Conservation (phyloP, 2,329 filamentous ascomycete genomes). For the Ophiocordyceps sinensis region DNA sequence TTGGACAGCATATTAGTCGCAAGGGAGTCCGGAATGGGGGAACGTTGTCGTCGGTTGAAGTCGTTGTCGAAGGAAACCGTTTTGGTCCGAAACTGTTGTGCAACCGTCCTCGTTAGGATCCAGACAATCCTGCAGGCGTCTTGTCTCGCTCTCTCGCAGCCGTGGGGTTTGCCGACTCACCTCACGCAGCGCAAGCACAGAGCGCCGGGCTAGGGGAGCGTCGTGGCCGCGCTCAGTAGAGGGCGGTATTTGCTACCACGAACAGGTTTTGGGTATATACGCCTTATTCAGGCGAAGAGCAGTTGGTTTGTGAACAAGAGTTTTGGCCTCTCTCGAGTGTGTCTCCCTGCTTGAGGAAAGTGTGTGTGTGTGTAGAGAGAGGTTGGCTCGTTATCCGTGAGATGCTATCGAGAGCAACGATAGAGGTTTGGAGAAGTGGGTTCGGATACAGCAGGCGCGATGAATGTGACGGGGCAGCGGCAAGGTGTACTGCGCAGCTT, state of each 20-base stretch:
- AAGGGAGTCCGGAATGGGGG: slow-evolving; percentile 51
- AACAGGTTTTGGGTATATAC: slow-evolving; percentile 6
- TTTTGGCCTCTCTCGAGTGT: slow-evolving; percentile 6
- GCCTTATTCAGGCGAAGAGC: slow-evolving; percentile 19
- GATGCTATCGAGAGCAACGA: slow-evolving; percentile 4
- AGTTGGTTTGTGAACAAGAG: slow-evolving; percentile 6
- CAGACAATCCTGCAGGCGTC: not conserved
- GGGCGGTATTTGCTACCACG: slow-evolving; percentile 20
- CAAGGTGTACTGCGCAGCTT: slow-evolving; percentile 9
- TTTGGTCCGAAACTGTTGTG: slow-evolving; percentile 25
- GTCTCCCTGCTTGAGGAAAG: slow-evolving; percentile 4
- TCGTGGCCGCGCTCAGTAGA: slow-evolving; percentile 33
- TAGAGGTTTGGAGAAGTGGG: slow-evolving; percentile 7
- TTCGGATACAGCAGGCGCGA: slow-evolving; percentile 9
- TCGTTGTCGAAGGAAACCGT: slow-evolving; percentile 37
- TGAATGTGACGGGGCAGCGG: slow-evolving; percentile 7
- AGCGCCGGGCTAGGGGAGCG: slow-evolving; percentile 51
- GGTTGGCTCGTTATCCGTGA: not conserved
- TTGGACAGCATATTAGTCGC: slow-evolving; percentile 66
- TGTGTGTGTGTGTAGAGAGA: not conserved
- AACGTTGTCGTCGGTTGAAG: slow-evolving; percentile 34
- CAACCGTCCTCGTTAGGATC: slow-evolving; percentile 2
- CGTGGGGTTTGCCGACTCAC: slow-evolving; percentile 26
- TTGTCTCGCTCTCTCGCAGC: not conserved
- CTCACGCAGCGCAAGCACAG: slow-evolving; percentile 76